A percentile compares a stretch with the other conserved stretches of the same genome.
Evolutionary conservation across 73 alveolate genomes (phyloP).

Genomic region (Tetrahymena thermophila): DNA sequence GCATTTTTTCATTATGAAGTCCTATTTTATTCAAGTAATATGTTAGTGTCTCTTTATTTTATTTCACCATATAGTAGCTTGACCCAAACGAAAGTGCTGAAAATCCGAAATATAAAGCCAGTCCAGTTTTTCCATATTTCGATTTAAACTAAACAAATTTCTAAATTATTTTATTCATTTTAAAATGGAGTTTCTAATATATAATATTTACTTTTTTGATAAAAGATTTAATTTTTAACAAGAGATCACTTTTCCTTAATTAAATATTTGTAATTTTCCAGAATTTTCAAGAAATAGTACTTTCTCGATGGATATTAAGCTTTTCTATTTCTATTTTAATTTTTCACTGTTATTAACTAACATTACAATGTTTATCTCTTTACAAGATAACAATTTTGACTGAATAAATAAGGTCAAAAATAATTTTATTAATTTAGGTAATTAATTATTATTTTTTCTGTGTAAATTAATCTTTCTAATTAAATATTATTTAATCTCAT

Average conservation of each 20-base stretch:
- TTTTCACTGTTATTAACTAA: too few species aligned
- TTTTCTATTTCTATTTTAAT: too few species aligned
- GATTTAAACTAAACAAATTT: background rate
- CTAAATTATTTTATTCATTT: background rate
- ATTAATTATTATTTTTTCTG: too few species aligned
- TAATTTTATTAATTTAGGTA: too few species aligned
- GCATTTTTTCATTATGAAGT: background rate
- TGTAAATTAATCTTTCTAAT: background rate
- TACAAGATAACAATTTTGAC: too few species aligned
- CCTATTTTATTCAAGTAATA: background rate
- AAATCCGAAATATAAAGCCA: background rate
- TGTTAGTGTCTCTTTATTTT: background rate
- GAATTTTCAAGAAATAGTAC: background rate
- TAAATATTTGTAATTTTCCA: background rate
- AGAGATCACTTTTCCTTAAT: background rate
- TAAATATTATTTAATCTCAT: background rate
- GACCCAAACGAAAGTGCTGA: background rate
- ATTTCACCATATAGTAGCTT: background rate
- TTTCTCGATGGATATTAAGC: background rate
- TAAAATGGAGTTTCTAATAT: background rate
- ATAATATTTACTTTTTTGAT: background rate
- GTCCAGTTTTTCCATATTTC: background rate
- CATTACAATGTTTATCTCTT: too few species aligned
- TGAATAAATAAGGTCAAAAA: too few species aligned
- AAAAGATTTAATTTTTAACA: background rate